Conservation (phyloP, 192 early-diverging fungal genomes). For the Coemansia sp. region DNA sequence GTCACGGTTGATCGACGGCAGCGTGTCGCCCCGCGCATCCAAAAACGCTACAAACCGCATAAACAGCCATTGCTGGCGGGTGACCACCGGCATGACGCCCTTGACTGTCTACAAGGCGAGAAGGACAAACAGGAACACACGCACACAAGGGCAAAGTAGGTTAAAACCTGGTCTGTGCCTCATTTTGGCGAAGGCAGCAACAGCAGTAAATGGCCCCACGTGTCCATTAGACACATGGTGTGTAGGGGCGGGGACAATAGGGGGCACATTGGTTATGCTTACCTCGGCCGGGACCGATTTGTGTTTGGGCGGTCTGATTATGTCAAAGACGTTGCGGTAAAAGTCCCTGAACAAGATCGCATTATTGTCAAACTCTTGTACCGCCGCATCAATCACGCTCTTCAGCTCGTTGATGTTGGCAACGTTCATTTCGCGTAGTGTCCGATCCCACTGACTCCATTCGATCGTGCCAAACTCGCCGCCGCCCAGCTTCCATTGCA, state of each 20-base stretch:
- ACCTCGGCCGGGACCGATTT: conserved; percentile 22
- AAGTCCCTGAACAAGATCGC: conserved; percentile 15
- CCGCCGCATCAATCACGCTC: not conserved
- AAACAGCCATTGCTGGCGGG: conserved; percentile 19
- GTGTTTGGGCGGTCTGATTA: conserved; percentile 21
- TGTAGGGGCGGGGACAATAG: too few species aligned
- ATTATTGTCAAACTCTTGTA: conserved; percentile 7
- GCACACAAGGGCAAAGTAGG: too few species aligned
- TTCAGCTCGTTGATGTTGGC: conserved; percentile 7
- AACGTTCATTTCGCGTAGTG: conserved; percentile 18
- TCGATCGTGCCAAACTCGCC: conserved; percentile 25
- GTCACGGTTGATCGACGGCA: conserved; percentile 38
- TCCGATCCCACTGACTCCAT: conserved; percentile 17
- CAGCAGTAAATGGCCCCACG: not conserved
- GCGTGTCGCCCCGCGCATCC: conserved; percentile 12
- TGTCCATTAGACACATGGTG: conserved; percentile 1
- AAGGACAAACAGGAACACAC: not conserved
- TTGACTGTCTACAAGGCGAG: conserved; percentile 29
- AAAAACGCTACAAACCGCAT: conserved; percentile 34
- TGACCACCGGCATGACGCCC: conserved; percentile 22
- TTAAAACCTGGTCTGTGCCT: too few species aligned
- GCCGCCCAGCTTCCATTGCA: conserved; percentile 38
- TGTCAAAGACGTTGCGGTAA: conserved; percentile 36
- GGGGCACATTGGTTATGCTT: conserved; percentile 1
- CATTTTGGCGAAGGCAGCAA: too few species aligned